These are phyloP conservation scores for Mycena amicta DNA, from an alignment of 768 basidiomycete species.

Conservation along the genomic window DNA sequence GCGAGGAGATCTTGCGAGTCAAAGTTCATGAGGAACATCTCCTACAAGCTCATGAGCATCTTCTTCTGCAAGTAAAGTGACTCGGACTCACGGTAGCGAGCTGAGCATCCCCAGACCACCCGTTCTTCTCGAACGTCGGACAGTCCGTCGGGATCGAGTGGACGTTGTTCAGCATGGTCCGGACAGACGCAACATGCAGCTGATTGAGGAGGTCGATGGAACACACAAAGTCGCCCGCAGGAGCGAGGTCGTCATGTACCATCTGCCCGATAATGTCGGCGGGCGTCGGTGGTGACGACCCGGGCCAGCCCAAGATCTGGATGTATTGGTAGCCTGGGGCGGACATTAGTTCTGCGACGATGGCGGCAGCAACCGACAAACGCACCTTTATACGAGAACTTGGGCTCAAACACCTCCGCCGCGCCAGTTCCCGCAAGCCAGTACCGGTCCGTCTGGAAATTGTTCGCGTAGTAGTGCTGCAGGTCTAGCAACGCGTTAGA, in stretches of 20 bases:
- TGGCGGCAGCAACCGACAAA: not conserved
- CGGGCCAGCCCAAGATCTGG: constrained; percentile 29
- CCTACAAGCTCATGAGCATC: constrained; percentile 15
- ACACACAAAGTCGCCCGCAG: constrained; percentile 21
- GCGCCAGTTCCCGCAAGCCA: constrained; percentile 29
- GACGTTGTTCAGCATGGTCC: constrained; percentile 28
- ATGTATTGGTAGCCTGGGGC: constrained; percentile 27
- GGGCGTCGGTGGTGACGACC: constrained; percentile 22
- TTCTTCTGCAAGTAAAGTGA: not conserved
- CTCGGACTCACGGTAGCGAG: constrained; percentile 28
- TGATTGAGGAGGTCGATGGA: constrained; percentile 27
- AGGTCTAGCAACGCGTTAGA: constrained; percentile 18
- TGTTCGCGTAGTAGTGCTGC: constrained; percentile 27
- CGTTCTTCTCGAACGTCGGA: constrained; percentile 35
- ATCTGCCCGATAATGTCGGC: constrained; percentile 27
- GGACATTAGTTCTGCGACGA: not conserved
- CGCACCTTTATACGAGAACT: constrained; percentile 30
- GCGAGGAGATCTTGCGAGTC: constrained; percentile 29
- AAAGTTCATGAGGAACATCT: constrained; percentile 34
- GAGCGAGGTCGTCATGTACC: constrained; percentile 26
- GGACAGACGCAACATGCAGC: constrained; percentile 26
- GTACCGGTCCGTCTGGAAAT: constrained; percentile 30
- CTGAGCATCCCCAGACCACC: constrained; percentile 35
- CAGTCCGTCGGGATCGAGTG: constrained; percentile 31
- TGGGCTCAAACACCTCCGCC: constrained; percentile 26